Base-by-base conservation (phyloP, 106 monocot genomes). In the Platanthera zijinensis region DNA sequence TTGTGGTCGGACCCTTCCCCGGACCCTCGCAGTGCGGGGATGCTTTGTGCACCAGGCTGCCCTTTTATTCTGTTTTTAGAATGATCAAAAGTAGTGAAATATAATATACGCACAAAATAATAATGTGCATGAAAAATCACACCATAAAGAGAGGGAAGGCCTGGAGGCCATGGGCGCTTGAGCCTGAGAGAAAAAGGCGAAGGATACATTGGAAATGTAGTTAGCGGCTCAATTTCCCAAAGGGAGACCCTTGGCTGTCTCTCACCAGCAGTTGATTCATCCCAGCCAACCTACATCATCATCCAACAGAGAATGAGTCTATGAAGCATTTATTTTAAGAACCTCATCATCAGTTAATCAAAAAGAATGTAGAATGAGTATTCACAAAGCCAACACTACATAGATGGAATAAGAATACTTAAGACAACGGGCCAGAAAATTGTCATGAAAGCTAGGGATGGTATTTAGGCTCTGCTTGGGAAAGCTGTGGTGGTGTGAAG, bases 191-290 rank as follows among this genome's bases (percentile, higher is more conserved):
- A 85, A 79, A 93, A 97, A 48, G 89, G 79, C 0, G 93, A 91
- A 7, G 96, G 89, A 73, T 97, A 97, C 96, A 97, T 91, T 50
- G 96, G 96, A 78, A 97, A 97, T 63, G 93, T 97, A 62, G 91
- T 93, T 57, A 97, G 75, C 8, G 96, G 96, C 78, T 97, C 96
- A 74, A 97, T 97, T 72, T 97, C 96, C 96, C 96, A 97, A 48
- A 97, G 87, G 11, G 96, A 97, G 9, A 97, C 96, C 74, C 89
- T 89, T 71, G 93, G 93, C 52, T 97, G 96, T 76, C 91, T 85
- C 51, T 97, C 96, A 14, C 87, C 96, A 76, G 96, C 93, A 66
- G 91, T 97, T 57, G 93, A 93, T 59, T 97, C 96, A 78, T 97
- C 96, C 96, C 96, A 97, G 71, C 93, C 96, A 85, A 97, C 96